phyloP scores from a whole-genome alignment of 1,139 yeast species.

The Taphrina flavorubra region DNA sequence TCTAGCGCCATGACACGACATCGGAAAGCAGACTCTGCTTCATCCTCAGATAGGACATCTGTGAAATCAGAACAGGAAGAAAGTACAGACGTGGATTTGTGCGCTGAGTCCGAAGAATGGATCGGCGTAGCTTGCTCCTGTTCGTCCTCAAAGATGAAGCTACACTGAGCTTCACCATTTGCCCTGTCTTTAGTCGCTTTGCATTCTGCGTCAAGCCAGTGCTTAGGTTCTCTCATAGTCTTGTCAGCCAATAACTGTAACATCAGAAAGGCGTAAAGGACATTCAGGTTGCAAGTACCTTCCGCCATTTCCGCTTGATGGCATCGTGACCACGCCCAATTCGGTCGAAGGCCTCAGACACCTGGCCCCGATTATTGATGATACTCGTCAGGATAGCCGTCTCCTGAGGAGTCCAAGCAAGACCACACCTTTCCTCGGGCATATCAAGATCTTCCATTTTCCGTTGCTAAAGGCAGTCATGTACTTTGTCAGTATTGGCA shows the following conservation, averaged over 20 bases:
- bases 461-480: neutral
- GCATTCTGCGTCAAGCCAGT: neutral
- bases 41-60: neutral
- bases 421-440: constrained; percentile 31
- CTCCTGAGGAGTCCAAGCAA: constrained; percentile 32
- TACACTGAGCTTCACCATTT: too few relatives aligned
- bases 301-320: constrained; percentile 38
- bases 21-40: neutral
- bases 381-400: constrained; percentile 6
- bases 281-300: constrained; percentile 1
- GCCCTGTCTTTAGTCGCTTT: too few relatives aligned
- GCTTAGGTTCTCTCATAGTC: neutral
- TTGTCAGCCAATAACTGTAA: constrained; percentile 15
- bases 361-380: constrained; percentile 8
- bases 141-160: too few relatives aligned
- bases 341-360: constrained; percentile 18
- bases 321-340: constrained; percentile 36
- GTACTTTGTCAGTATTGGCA: too few relatives aligned
- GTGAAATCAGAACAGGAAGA: constrained; percentile 19
- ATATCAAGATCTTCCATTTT: neutral
- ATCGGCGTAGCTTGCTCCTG: too few relatives aligned
- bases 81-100: neutral
- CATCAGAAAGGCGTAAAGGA: neutral
- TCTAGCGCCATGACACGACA: neutral
- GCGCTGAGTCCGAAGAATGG: neutral